These are phyloP conservation scores for Hawksworthiomyces lignivorus DNA, from an alignment of 2,329 filamentous ascomycete genomes.

Conservation along the genomic window DNA sequence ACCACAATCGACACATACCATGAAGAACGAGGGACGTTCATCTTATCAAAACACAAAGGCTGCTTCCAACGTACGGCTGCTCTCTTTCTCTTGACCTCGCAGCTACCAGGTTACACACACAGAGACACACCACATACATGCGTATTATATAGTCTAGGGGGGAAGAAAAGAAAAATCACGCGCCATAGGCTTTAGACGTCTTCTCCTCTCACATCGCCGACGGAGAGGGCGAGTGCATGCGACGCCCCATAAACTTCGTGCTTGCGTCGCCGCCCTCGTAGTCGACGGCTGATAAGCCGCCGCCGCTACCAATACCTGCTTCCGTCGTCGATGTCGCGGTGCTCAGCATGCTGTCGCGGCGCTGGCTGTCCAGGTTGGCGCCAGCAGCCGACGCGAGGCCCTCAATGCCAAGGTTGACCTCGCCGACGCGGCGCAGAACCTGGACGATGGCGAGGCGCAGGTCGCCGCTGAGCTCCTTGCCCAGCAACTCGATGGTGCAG, in stretches of 20 bases:
- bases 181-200: no score
- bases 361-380: neutral
- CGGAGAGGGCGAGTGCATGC: constrained; percentile 11
- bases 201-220: neutral
- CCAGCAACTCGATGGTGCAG: constrained; percentile 71
- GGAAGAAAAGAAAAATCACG: neutral
- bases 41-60: no score
- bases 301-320: neutral
- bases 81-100: no score
- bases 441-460: constrained; percentile 70
- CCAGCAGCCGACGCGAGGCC: constrained; percentile 29
- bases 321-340: constrained; percentile 11
- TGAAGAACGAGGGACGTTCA: no score
- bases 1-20: neutral
- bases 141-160: no score
- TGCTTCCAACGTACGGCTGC: no score
- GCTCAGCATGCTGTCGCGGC: constrained; percentile 16
- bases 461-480: constrained; percentile 73
- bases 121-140: no score
- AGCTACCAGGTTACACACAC: no score
- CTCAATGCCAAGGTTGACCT: constrained; percentile 57
- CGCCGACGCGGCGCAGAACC: constrained; percentile 74
- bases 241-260: constrained; percentile 18
- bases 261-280: constrained; percentile 19
- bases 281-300: constrained; percentile 13